These are phyloP conservation scores for Spergularia azorica DNA, from an alignment of 179 eudicot genomes.

Conservation along the genomic window DNA sequence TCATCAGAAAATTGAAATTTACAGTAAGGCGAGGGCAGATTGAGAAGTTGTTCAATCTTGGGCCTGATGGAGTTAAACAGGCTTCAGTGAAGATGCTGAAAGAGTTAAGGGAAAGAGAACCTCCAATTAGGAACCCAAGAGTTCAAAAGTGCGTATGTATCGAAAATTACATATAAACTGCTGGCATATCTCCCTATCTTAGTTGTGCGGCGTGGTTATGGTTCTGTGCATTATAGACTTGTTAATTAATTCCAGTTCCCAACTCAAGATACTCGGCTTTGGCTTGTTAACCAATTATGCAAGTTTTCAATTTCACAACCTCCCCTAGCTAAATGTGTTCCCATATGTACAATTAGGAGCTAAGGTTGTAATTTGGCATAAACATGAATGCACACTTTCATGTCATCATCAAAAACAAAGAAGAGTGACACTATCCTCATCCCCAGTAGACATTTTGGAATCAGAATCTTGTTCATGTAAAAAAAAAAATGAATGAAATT, in stretches of 20 bases:
- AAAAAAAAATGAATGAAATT: not conserved
- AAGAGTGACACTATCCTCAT: no score
- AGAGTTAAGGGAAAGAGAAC: no score
- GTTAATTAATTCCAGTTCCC: conserved; percentile 15
- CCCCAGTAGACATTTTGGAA: not conserved
- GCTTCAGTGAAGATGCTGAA: no score
- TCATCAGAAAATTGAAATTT: no score
- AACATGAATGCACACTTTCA: not conserved
- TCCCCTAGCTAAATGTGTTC: not conserved
- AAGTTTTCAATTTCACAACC: not conserved
- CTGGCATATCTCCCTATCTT: conserved; percentile 11
- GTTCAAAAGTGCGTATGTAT: no score
- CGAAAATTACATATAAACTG: no score
- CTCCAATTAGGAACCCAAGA: no score
- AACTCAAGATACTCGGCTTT: not conserved
- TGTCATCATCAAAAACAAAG: no score
- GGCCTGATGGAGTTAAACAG: no score
- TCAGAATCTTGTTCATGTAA: not conserved
- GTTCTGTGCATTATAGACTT: conserved; percentile 34
- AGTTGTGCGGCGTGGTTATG: conserved; percentile 29
- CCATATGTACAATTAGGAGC: not conserved
- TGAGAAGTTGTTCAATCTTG: no score
- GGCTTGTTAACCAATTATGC: not conserved
- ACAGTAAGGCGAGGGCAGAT: no score
- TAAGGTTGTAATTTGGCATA: not conserved